Conservation (phyloP, 2,329 filamentous ascomycete species). For the Teratosphaeria nubilosa region DNA sequence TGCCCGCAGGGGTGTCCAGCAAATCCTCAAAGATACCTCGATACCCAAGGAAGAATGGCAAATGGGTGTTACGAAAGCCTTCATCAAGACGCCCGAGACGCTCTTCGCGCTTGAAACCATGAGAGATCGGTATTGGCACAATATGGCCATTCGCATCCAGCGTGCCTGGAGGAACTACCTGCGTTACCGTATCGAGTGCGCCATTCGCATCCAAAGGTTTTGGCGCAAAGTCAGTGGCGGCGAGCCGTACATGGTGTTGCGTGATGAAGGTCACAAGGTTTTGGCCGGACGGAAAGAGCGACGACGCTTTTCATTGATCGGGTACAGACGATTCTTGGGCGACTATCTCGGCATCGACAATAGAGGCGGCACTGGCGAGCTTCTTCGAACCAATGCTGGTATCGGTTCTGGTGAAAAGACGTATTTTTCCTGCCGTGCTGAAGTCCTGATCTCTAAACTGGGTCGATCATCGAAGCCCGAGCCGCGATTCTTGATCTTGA, state of each 20-base stretch:
- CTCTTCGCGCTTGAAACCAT: constrained; percentile 94
- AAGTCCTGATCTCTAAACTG: constrained; percentile 86
- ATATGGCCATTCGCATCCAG: constrained; percentile 97
- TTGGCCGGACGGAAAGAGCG: constrained; percentile 82
- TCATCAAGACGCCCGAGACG: constrained; percentile 96
- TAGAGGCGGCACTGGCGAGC: constrained; percentile 64
- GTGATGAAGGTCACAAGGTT: constrained; percentile 77
- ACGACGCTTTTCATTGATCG: constrained; percentile 79
- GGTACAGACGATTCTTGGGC: constrained; percentile 83
- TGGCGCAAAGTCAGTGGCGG: constrained; percentile 91
- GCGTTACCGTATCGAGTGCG: constrained; percentile 82
- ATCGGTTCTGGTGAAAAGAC: constrained; percentile 60
- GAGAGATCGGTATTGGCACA: constrained; percentile 97
- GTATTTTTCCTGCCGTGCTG: constrained; percentile 83
- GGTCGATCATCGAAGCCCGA: constrained; percentile 91
- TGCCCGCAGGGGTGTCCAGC: constrained; percentile 73
- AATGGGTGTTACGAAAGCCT: constrained; percentile 92
- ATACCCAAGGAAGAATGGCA: constrained; percentile 95
- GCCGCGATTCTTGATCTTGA: constrained; percentile 74
- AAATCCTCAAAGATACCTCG: constrained; percentile 92
- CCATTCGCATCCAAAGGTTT: constrained; percentile 86
- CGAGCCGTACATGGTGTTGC: constrained; percentile 75
- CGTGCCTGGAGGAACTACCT: constrained; percentile 95
- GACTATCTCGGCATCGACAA: constrained; percentile 90
- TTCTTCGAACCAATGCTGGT: constrained; percentile 65